phyloP scores from a whole-genome alignment of 805 yeast species.

The Priceomyces melissophilus region DNA sequence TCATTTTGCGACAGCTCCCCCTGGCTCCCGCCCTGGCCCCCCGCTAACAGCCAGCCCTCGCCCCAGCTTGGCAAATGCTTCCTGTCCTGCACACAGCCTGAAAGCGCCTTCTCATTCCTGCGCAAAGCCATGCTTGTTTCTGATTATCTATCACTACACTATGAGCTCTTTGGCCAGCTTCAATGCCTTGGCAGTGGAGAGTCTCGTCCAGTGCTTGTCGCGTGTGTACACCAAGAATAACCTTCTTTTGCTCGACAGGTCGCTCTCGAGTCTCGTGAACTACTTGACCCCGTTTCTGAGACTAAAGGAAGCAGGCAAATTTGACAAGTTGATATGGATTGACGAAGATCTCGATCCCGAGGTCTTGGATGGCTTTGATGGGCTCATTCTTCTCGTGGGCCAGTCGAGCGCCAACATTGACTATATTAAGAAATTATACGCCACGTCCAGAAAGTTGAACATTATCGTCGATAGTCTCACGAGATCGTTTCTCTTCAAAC shows the following conservation, averaged over 20 bases:
- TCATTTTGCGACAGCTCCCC: too few species aligned
- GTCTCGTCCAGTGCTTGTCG: conserved; percentile 18
- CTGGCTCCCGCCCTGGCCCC: too few species aligned
- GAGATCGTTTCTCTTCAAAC: conserved; percentile 28
- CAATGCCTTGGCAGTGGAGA: conserved; percentile 17
- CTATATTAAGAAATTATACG: conserved; percentile 9
- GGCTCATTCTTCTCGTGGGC: conserved; percentile 16
- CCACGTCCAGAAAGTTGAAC: conserved; percentile 10
- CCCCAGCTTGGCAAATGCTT: too few species aligned
- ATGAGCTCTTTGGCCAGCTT: conserved; percentile 7
- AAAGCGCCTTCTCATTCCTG: too few species aligned
- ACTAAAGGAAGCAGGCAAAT: conserved; percentile 48
- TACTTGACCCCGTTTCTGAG: conserved; percentile 52
- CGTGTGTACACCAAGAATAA: conserved; percentile 24
- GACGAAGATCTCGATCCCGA: conserved; percentile 14
- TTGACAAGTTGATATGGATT: conserved; percentile 49
- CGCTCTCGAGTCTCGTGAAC: conserved; percentile 49
- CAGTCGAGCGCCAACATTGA: conserved; percentile 13
- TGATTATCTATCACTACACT: too few species aligned
- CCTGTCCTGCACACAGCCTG: too few species aligned
- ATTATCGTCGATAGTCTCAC: conserved; percentile 37
- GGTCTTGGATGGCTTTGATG: conserved; percentile 13
- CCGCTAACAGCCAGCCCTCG: too few species aligned
- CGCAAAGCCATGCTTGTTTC: too few species aligned
- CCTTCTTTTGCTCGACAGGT: conserved; percentile 42